Evolutionary conservation across 257 asterid species (phyloP), one percentile per base, ranked within the genome.

Genomic region (Leptodermis oblonga): DNA sequence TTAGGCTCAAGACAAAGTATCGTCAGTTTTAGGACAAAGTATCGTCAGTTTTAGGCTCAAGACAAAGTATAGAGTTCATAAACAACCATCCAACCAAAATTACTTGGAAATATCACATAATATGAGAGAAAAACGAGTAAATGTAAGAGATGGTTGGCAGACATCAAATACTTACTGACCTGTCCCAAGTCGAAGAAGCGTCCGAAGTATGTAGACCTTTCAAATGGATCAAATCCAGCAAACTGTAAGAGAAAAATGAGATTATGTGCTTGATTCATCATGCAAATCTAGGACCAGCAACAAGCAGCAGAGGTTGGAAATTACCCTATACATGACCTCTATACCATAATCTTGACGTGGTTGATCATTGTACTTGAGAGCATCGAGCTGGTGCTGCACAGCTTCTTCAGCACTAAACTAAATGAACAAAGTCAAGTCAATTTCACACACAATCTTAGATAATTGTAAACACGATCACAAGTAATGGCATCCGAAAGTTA

Each of bases 201-300:
- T 42, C 92, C 98, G 28, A 92, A 92, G 62, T 90, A 92, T 20
- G 96, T 92, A 55, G 98, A 92, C 84, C 98, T 85, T 76, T 92
- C 95, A 71, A 92, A 92, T 13, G 98, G 98, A 81, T 92, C 97
- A 45, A 92, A 92, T 67, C 97, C 98, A 36, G 96, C 97, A 87
- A 92, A 90, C 97, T 89, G 87, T 74, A 64, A 43, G 34, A 71
- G 41, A 48, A 37, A 59, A 30, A 37, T 25, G 36, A 60, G 30
- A 68, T 68, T 11, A 74, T 13, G 28, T 60, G 46, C 66, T 37
- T 37, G 18, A 75, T 62, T 34, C 18, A 75, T 30, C 41, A 61
- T 39, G 41, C 37, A 9, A 68, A 61, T 63, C 39, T 37, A 13
- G 63, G 70, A 46, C 45, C 49, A 68, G 63, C 45, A 54, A 60